Percentiles rank a stretch among this genome's conserved stretches.
Evolutionary conservation across 352 stramenopile species (phyloP).

Genomic region (Elongisporangium prolatum): DNA sequence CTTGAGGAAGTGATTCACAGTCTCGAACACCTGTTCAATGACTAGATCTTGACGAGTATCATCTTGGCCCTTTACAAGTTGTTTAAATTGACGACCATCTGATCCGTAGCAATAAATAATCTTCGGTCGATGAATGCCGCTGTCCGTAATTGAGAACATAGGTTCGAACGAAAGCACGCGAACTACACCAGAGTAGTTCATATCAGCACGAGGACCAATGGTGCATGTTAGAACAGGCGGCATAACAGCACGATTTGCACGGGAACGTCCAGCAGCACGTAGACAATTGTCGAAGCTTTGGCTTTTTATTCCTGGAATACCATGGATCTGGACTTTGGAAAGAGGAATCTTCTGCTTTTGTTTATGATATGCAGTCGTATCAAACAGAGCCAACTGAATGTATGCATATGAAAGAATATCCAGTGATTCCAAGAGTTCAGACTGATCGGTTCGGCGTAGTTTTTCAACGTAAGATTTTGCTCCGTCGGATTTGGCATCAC

Average conservation of each 20-base stretch:
- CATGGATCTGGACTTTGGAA: slow-evolving; percentile 46
- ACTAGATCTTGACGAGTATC: slow-evolving; percentile 87
- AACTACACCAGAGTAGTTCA: slow-evolving; percentile 81
- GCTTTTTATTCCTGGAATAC: slow-evolving; percentile 5
- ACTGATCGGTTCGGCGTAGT: slow-evolving; percentile 41
- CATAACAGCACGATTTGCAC: slow-evolving; percentile 43
- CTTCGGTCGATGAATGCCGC: slow-evolving; percentile 95
- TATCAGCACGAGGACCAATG: slow-evolving; percentile 58
- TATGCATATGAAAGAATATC: slow-evolving; percentile 73
- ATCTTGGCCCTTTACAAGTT: slow-evolving; percentile 95
- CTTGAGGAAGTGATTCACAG: slow-evolving; percentile 85
- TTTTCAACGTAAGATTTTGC: slow-evolving; percentile 60
- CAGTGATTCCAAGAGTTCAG: slow-evolving; percentile 67
- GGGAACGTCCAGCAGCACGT: slow-evolving; percentile 21
- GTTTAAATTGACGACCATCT: slow-evolving; percentile 90
- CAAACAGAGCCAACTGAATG: slow-evolving; percentile 74
- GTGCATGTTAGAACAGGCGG: slow-evolving; percentile 73
- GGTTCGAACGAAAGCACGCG: slow-evolving; percentile 89
- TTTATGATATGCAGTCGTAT: slow-evolving; percentile 72
- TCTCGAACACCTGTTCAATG: slow-evolving; percentile 89
- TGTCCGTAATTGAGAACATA: slow-evolving; percentile 92
- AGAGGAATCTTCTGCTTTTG: slow-evolving; percentile 72
- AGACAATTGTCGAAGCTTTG: slow-evolving; percentile 9
- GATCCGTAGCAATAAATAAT: slow-evolving; percentile 96
- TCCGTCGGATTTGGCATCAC: slow-evolving; percentile 66